Evolutionary conservation across 2,329 filamentous ascomycete genomes (phyloP).

Genomic region (Trichoderma cornu-damae): DNA sequence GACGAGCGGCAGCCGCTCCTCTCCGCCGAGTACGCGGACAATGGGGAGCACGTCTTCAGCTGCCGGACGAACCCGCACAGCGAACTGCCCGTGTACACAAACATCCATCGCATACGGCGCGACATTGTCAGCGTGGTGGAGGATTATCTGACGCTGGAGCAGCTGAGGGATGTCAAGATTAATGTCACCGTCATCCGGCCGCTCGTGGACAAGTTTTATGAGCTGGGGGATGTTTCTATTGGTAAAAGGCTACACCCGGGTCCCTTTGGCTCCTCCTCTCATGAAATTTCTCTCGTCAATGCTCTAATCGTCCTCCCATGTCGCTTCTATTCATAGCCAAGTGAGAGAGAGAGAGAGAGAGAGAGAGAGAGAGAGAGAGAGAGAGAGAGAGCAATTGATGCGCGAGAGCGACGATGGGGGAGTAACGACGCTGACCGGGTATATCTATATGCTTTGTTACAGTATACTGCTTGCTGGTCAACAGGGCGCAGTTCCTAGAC

Average conservation of each 20-base stretch:
- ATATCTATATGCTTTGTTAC: no score
- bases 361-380: no score
- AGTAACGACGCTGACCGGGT: no score
- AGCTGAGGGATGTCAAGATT: slow-evolving; percentile 74
- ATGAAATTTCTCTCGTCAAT: neutral
- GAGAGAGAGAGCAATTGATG: no score
- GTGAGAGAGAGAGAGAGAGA: no score
- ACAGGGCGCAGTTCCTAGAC: slow-evolving; percentile 71
- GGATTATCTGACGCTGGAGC: slow-evolving; percentile 62
- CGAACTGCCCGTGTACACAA: slow-evolving; percentile 67
- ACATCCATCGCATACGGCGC: slow-evolving; percentile 65
- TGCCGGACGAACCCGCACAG: slow-evolving; percentile 55
- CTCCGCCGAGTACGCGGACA: slow-evolving; percentile 29
- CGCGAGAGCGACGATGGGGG: no score
- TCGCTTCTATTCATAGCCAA: no score
- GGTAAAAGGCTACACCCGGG: slow-evolving; percentile 45
- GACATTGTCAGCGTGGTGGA: slow-evolving; percentile 60
- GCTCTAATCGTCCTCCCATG: no score
- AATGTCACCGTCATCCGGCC: slow-evolving; percentile 76
- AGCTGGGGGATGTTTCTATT: slow-evolving; percentile 72
- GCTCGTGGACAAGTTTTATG: slow-evolving; percentile 77
- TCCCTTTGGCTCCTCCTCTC: neutral
- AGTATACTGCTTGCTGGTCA: slow-evolving; percentile 82
- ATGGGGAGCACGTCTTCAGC: slow-evolving; percentile 42
- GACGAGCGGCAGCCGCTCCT: slow-evolving; percentile 35